These are phyloP conservation scores for Tuber brumale DNA, from an alignment of 495 filamentous ascomycete genomes.

Conservation along the genomic window DNA sequence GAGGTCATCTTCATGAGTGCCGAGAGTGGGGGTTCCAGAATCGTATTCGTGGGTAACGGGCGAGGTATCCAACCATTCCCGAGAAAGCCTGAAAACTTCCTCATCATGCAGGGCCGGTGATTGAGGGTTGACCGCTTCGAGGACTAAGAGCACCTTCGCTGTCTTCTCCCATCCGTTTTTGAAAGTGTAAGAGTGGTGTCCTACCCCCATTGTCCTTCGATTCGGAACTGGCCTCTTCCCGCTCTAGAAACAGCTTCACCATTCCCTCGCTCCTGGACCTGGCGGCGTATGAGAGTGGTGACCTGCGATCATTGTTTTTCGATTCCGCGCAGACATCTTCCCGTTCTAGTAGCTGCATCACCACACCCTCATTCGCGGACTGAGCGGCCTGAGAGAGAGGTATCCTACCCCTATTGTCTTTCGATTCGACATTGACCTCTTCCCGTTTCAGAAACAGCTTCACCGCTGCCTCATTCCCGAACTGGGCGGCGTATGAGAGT, in stretches of 20 bases:
- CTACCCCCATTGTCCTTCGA: slow-evolving; percentile 15
- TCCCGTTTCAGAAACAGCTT: slow-evolving; percentile 31
- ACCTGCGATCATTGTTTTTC: slow-evolving; percentile 13
- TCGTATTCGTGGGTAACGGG: too few relatives aligned
- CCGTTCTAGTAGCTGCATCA: slow-evolving; percentile 10
- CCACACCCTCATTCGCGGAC: slow-evolving; percentile 41
- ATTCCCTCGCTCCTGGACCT: slow-evolving; percentile 33
- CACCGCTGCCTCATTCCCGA: slow-evolving; percentile 31
- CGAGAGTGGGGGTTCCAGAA: too few relatives aligned
- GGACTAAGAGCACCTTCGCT: slow-evolving; percentile 7
- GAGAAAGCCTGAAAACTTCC: too few relatives aligned
- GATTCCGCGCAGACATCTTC: slow-evolving; percentile 12
- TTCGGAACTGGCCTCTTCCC: slow-evolving; percentile 12
- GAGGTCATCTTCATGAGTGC: too few relatives aligned
- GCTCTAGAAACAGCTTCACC: slow-evolving; percentile 23
- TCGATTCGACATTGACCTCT: slow-evolving; percentile 19
- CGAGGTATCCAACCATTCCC: too few relatives aligned
- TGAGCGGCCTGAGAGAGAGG: slow-evolving; percentile 44
- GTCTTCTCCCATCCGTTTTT: slow-evolving; percentile 19
- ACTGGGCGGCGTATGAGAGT: slow-evolving; percentile 39
- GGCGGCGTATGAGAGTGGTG: slow-evolving; percentile 41
- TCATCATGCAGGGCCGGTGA: too few relatives aligned
- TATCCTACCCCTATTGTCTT: slow-evolving; percentile 35
- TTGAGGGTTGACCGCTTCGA: too few relatives aligned
- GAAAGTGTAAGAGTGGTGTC: slow-evolving; percentile 29